phyloP scores from a whole-genome alignment of 2,329 filamentous ascomycete genomes.

The Penicillium sp. region DNA sequence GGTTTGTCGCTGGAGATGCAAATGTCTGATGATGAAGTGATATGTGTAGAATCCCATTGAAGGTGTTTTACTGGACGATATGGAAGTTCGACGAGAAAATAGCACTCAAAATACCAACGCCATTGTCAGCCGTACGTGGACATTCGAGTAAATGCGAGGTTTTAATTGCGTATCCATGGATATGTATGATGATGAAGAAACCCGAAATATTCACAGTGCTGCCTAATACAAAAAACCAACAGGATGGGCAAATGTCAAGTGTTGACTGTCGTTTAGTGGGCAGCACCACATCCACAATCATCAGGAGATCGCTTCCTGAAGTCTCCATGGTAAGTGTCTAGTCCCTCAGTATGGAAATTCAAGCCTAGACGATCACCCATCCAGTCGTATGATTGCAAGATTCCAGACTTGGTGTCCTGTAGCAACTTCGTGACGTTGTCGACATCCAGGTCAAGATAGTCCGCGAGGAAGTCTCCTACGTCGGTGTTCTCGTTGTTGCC shows the following conservation, averaged over 20 bases:
- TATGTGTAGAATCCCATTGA: neutral
- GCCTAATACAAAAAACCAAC: neutral
- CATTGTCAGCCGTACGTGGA: neutral
- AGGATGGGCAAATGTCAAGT: neutral
- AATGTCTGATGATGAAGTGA: neutral
- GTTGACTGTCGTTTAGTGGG: slow-evolving; percentile 15
- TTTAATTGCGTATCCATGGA: neutral
- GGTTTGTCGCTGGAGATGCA: neutral
- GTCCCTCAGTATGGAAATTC: slow-evolving; percentile 35
- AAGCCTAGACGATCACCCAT: slow-evolving; percentile 40
- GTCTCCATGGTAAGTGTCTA: slow-evolving; percentile 46
- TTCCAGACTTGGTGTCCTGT: slow-evolving; percentile 29
- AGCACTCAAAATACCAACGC: neutral
- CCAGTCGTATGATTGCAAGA: slow-evolving; percentile 31
- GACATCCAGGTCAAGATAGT: slow-evolving; percentile 78
- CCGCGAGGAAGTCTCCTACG: slow-evolving; percentile 74
- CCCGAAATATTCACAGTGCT: neutral
- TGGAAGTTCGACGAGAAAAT: neutral
- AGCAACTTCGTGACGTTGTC: slow-evolving; percentile 74
- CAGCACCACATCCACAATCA: slow-evolving; percentile 31
- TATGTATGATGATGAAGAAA: neutral
- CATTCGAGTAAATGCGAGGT: neutral
- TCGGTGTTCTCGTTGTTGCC: slow-evolving; percentile 97
- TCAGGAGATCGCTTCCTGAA: slow-evolving; percentile 37
- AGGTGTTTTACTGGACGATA: neutral